Conservation (phyloP, 108 stramenopile species). For the Licmophora abbreviata region DNA sequence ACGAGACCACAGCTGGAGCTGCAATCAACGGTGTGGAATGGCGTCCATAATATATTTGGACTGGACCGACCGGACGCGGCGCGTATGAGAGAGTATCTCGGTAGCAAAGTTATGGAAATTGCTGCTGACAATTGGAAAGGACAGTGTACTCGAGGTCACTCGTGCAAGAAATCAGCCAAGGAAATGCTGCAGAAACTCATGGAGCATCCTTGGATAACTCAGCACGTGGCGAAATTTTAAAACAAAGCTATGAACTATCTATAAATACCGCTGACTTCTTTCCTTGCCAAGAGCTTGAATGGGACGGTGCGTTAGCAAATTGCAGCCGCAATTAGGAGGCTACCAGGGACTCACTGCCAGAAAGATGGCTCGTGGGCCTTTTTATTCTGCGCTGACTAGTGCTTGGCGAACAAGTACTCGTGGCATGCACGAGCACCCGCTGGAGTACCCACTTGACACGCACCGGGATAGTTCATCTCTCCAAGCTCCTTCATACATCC, state of each 20-base stretch:
- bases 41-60: conserved; percentile 23
- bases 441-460: background rate
- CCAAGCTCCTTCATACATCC: background rate
- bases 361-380: no score
- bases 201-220: no score
- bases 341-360: no score
- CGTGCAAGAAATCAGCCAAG: no score
- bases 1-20: conserved; percentile 14
- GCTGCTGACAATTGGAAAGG: conserved; percentile 45
- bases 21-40: conserved; percentile 31
- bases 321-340: no score
- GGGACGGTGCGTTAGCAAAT: no score
- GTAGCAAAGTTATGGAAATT: conserved; percentile 39
- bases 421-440: background rate
- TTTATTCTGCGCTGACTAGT: no score
- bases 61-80: conserved; percentile 14
- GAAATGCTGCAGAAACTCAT: no score
- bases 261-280: no score
- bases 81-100: conserved; percentile 22
- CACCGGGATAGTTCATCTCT: background rate
- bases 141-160: conserved; percentile 60
- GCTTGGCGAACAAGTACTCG: conserved; percentile 25
- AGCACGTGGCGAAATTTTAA: no score
- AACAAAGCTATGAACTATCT: no score
- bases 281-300: no score